These are phyloP conservation scores for Dictyostelium brefeldianum DNA, from an alignment of 78 protist genomes.

Conservation along the genomic window DNA sequence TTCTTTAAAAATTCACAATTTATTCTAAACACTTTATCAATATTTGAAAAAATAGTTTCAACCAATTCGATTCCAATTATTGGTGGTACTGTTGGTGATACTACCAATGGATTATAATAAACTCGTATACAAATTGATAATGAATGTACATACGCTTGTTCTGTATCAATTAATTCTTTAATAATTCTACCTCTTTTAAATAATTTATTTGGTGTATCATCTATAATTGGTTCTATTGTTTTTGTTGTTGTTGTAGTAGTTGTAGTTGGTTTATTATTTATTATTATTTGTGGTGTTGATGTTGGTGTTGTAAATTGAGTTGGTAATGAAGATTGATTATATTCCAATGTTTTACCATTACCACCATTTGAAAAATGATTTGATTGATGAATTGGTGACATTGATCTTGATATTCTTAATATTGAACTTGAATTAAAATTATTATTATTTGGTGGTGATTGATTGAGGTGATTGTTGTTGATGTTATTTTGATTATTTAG, in stretches of 20 bases:
- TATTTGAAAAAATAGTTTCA: constrained; percentile 47
- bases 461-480: no score
- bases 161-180: constrained; percentile 69
- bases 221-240: neutral
- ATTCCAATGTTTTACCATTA: no score
- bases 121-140: constrained; percentile 64
- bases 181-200: constrained; percentile 63
- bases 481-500: no score
- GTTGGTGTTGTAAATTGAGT: neutral
- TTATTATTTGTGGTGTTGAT: neutral
- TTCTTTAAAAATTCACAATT: constrained; percentile 77
- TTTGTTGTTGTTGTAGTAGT: neutral
- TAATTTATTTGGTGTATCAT: neutral
- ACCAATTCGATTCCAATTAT: constrained; percentile 26
- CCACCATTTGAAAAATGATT: no score
- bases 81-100: constrained; percentile 66
- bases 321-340: neutral
- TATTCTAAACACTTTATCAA: constrained; percentile 57
- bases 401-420: neutral
- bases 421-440: neutral
- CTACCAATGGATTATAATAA: constrained; percentile 75
- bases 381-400: neutral
- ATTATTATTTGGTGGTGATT: neutral
- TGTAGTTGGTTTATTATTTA: neutral
- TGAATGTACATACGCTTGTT: constrained; percentile 65